Conservation (phyloP, 345 rosid species). For the Lepidium aucheri region DNA sequence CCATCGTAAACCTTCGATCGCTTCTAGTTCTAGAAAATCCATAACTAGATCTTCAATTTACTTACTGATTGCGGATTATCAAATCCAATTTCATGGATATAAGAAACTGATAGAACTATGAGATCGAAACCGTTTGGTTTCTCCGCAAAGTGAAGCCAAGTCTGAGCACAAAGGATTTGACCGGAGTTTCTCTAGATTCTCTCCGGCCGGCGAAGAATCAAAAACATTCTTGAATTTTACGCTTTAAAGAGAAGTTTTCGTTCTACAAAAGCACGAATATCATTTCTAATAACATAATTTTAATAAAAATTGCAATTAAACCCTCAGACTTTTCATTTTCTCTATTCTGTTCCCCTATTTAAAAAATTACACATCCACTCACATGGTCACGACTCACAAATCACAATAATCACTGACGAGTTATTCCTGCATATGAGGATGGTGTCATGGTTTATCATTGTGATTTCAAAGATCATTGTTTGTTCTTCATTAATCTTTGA, state of each 20-base stretch:
- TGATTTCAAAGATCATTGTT: too few relatives aligned
- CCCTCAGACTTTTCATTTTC: not conserved
- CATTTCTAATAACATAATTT: not conserved
- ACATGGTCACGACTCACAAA: too few relatives aligned
- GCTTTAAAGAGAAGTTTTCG: not conserved
- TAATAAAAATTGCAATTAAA: not conserved
- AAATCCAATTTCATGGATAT: not conserved
- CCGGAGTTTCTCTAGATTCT: conserved; percentile 1
- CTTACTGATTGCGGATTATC: not conserved
- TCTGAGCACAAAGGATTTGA: not conserved
- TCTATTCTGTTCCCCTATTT: too few relatives aligned
- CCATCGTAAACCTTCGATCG: conserved; percentile 93
- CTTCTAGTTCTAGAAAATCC: conserved; percentile 88
- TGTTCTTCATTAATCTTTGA: too few relatives aligned
- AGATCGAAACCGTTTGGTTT: not conserved
- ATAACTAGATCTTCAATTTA: conserved; percentile 28
- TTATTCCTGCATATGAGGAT: too few relatives aligned
- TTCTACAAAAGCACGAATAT: not conserved
- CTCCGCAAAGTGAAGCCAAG: not conserved
- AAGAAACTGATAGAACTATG: not conserved
- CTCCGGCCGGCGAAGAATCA: not conserved
- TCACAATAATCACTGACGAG: too few relatives aligned
- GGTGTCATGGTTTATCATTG: too few relatives aligned
- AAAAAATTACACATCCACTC: too few relatives aligned
- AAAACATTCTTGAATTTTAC: conserved; percentile 5